Conservation (phyloP, 805 yeast species). For the Metschnikowia gruessii region DNA sequence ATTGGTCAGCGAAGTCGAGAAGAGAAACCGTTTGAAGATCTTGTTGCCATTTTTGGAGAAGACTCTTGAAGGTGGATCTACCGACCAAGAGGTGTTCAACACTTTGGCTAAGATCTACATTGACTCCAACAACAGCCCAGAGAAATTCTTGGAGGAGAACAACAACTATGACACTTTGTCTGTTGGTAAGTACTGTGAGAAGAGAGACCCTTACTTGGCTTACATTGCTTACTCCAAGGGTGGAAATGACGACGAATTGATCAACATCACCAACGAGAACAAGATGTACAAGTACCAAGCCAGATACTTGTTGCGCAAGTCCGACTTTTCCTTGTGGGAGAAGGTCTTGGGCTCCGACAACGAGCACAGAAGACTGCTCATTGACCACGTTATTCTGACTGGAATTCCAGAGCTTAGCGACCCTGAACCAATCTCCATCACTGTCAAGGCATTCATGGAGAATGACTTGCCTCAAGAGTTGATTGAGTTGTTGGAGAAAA, state of each 20-base stretch:
- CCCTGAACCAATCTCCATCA: slow-evolving; percentile 90
- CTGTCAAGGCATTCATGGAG: slow-evolving; percentile 95
- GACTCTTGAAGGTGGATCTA: slow-evolving; percentile 76
- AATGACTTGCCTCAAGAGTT: slow-evolving; percentile 90
- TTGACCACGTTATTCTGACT: slow-evolving; percentile 92
- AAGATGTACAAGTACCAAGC: slow-evolving; percentile 99
- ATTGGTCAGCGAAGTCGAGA: slow-evolving; percentile 91
- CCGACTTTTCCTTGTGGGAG: slow-evolving; percentile 83
- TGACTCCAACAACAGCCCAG: slow-evolving; percentile 97
- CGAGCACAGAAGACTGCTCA: slow-evolving; percentile 82
- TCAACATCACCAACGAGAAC: slow-evolving; percentile 91
- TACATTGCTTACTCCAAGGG: slow-evolving; percentile 98
- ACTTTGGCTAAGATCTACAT: slow-evolving; percentile 97
- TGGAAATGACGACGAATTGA: slow-evolving; percentile 81
- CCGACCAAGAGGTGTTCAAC: slow-evolving; percentile 88
- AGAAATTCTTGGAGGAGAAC: slow-evolving; percentile 91
- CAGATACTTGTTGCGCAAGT: slow-evolving; percentile 84
- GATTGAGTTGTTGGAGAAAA: slow-evolving; percentile 92
- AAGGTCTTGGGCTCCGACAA: slow-evolving; percentile 73
- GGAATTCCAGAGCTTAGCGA: slow-evolving; percentile 93
- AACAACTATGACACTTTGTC: slow-evolving; percentile 85
- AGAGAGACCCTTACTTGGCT: slow-evolving; percentile 97
- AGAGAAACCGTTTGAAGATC: slow-evolving; percentile 89
- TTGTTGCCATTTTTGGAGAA: slow-evolving; percentile 91
- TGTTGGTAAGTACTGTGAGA: slow-evolving; percentile 98